Conservation (phyloP, 352 stramenopile genomes). For the Elongisporangium prolatum region DNA sequence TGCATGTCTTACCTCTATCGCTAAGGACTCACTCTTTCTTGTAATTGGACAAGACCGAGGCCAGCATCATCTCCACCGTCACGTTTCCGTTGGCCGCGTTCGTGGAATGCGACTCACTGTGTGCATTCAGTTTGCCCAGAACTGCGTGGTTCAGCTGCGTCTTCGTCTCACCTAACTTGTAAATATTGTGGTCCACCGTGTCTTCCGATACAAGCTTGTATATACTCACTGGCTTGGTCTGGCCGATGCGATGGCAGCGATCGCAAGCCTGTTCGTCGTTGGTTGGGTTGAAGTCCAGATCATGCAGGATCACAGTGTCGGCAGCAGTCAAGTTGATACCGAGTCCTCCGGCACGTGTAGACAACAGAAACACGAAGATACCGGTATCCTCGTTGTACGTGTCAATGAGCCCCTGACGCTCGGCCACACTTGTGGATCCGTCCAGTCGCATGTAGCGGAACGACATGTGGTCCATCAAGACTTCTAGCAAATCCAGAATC, state of each 20-base stretch:
- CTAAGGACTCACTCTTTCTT: constrained; percentile 29
- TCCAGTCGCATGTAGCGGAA: constrained; percentile 79
- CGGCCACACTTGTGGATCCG: constrained; percentile 66
- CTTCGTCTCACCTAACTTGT: constrained; percentile 80
- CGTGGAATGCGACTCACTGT: constrained; percentile 21
- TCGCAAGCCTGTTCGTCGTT: constrained; percentile 87
- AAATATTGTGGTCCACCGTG: constrained; percentile 92
- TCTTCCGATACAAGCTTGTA: constrained; percentile 91
- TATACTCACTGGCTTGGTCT: constrained; percentile 87
- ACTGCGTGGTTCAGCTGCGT: constrained; percentile 85
- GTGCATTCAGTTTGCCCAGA: constrained; percentile 75
- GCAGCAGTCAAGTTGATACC: constrained; percentile 97
- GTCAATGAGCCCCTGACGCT: constrained; percentile 80
- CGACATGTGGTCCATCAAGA: constrained; percentile 73
- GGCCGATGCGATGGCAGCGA: constrained; percentile 88
- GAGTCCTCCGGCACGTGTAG: constrained; percentile 95
- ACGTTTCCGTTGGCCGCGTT: constrained; percentile 26
- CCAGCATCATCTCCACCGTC: constrained; percentile 79
- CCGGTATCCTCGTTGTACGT: constrained; percentile 85
- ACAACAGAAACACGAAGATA: constrained; percentile 97
- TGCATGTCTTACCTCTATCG: constrained; percentile 6
- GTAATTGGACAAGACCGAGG: constrained; percentile 75
- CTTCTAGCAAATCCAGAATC: constrained; percentile 92
- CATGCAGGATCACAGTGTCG: constrained; percentile 86
- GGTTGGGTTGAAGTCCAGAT: constrained; percentile 86